A percentile compares a stretch with the other conserved stretches of the same genome.
phyloP scores from a whole-genome alignment of 805 yeast species.

The Candida dendrica region DNA sequence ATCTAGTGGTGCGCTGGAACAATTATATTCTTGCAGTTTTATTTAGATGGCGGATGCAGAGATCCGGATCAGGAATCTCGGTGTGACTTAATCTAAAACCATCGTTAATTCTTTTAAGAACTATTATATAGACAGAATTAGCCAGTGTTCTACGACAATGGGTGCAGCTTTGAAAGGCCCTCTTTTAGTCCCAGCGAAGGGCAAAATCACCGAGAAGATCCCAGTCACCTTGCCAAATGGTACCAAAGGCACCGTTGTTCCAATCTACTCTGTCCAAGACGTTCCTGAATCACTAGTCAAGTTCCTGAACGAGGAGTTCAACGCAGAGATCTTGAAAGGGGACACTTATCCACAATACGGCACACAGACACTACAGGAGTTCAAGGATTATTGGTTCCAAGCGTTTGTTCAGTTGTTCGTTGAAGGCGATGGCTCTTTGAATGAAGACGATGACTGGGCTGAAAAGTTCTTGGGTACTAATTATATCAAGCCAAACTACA shows the following conservation, averaged over 20 bases:
- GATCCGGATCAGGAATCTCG: no score
- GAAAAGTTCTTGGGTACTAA: conserved; percentile 59
- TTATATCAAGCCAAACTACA: conserved; percentile 80
- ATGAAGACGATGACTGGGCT: conserved; percentile 34
- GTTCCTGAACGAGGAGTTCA: conserved; percentile 45
- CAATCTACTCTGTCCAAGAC: conserved; percentile 40
- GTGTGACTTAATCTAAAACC: no score
- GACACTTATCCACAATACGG: conserved; percentile 62
- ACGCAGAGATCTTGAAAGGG: conserved; percentile 64
- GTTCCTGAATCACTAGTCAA: conserved; percentile 46
- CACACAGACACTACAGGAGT: conserved; percentile 39
- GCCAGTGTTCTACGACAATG: background rate
- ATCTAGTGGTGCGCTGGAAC: no score
- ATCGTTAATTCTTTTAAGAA: no score
- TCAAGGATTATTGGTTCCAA: conserved; percentile 58
- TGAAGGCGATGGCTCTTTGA: conserved; percentile 29
- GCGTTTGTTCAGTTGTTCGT: conserved; percentile 61
- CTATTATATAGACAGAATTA: no score
- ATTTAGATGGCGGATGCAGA: no score
- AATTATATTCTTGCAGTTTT: no score
- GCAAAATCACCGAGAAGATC: conserved; percentile 29
- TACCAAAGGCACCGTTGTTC: conserved; percentile 50
- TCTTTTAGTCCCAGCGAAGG: conserved; percentile 23
- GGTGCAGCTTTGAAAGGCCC: conserved; percentile 22
- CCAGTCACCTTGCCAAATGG: conserved; percentile 36